Percentiles rank a stretch among this genome's conserved stretches.
phyloP scores from a whole-genome alignment of 805 yeast species.

The Cyberlindnera subsufficiens region DNA sequence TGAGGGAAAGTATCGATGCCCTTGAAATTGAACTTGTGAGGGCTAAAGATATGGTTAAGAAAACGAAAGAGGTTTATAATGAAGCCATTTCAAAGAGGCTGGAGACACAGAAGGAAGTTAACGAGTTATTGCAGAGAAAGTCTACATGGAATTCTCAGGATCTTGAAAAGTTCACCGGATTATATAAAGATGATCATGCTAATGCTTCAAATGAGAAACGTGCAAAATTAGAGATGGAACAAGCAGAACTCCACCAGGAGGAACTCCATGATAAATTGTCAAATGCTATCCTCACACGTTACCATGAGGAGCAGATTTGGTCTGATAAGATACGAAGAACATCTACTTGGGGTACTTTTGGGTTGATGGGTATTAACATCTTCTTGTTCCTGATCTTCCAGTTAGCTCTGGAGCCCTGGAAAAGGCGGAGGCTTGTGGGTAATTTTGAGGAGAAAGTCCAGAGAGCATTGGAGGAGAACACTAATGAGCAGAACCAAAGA shows the following conservation, averaged over 20 bases:
- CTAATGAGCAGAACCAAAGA: conserved; percentile 23
- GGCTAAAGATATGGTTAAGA: conserved; percentile 42
- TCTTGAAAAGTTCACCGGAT: conserved; percentile 74
- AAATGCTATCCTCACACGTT: conserved; percentile 75
- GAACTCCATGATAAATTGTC: conserved; percentile 63
- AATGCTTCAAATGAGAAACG: conserved; percentile 56
- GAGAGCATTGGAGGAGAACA: conserved; percentile 37
- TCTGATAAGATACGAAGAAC: conserved; percentile 92
- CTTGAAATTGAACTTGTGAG: conserved; percentile 46
- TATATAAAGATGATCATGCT: conserved; percentile 76
- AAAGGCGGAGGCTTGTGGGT: conserved; percentile 70
- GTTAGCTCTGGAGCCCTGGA: conserved; percentile 91
- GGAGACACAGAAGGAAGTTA: conserved; percentile 74
- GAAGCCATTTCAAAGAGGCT: conserved; percentile 61
- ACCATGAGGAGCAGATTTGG: conserved; percentile 98
- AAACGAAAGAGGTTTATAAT: conserved; percentile 45
- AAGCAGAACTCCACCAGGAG: conserved; percentile 59
- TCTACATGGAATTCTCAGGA: conserved; percentile 76
- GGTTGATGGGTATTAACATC: conserved; percentile 82
- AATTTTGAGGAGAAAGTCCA: conserved; percentile 80
- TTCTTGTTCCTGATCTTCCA: conserved; percentile 76
- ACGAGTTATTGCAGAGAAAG: conserved; percentile 81
- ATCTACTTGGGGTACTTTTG: conserved; percentile 95
- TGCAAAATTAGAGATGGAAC: conserved; percentile 41
- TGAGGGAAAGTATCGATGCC: conserved; percentile 55